Percentiles rank a stretch among this genome's conserved stretches.
These are phyloP conservation scores for Polyporus tsugae DNA, from an alignment of 1,284 basidiomycete genomes.

Conservation along the genomic window DNA sequence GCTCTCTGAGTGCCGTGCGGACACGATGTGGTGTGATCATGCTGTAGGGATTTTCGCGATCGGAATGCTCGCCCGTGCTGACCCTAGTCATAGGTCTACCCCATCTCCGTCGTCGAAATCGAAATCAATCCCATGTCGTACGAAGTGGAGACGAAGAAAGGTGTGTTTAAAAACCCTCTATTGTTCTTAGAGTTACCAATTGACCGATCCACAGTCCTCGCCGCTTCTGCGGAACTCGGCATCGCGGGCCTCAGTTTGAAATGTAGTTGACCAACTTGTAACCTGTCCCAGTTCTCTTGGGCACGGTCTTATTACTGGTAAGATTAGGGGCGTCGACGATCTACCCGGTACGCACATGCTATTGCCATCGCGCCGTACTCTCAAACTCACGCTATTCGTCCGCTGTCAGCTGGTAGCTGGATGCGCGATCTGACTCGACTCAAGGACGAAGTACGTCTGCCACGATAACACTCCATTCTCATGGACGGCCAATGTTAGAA, in stretches of 20 bases:
- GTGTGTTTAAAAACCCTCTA: conserved; percentile 27
- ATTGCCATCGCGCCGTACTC: not conserved
- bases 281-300: conserved; percentile 53
- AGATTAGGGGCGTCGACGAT: conserved; percentile 55
- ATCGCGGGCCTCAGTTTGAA: conserved; percentile 43
- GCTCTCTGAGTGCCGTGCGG: conserved; percentile 55
- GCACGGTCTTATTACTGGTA: conserved; percentile 62
- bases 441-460: conserved; percentile 18
- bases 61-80: not conserved
- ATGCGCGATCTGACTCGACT: conserved; percentile 13
- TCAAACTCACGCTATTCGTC: not conserved
- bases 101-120: conserved; percentile 58
- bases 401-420: not conserved
- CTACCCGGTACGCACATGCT: conserved; percentile 40
- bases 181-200: not conserved
- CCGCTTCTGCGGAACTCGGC: conserved; percentile 51
- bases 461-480: too few species aligned
- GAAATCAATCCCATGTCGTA: conserved; percentile 61
- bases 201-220: conserved; percentile 42
- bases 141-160: conserved; percentile 54
- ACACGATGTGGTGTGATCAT: conserved; percentile 53
- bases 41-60: conserved; percentile 10
- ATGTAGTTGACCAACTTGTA: not conserved
- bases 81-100: conserved; percentile 43
- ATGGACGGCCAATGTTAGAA: conserved; percentile 7